Evolutionary conservation across 352 stramenopile species (phyloP), one percentile per base, ranked within the genome.

Genomic region (Pythium vanterpoolii): DNA sequence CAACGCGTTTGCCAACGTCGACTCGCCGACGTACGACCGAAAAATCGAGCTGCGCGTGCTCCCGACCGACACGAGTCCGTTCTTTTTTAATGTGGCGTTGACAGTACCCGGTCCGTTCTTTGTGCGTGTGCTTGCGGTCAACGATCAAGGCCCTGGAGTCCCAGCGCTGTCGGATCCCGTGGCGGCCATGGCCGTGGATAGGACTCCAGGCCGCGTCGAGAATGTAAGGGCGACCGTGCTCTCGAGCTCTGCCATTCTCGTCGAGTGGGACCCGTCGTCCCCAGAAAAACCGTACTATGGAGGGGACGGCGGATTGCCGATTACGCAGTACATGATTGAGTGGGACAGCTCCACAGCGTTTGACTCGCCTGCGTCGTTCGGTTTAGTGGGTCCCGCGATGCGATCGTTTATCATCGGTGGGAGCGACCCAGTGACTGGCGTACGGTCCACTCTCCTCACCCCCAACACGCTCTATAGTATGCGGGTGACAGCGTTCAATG

Each of bases 261-360:
- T 98, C 7, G 68, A 87, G 43, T 99, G 96, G 96, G 68, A 85
- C 4, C 61, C 79, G 27, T 96, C 95, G 34, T 90, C 88, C 9
- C 76, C 76, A 1, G 69, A 93, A 27, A 86, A 93, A 53, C 66
- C 81, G 5, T 89, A 87, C 18, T 99, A 93, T 64, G 90, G 93
- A 14, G 94, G 94, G 4, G 76, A 97, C 65, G 95, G 94, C 7
- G 96, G 96, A 7, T 77, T 93, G 19, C 69, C 87, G 6, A 96
- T 99, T 40, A 95, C 93, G 24, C 83, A 97, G 49, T 99, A 99
- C 72, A 87, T 98, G 69, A 75, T 99, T 19, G 95, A 99, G 61
- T 99, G 96, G 96, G 93, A 98, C 65, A 84, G 55, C 31, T 93
- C 85, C 36, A 57, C 63, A 14, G 73, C 86, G 11, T 98, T 98